Evolutionary conservation across 257 asterid species (phyloP).

Genomic region (Orobanche coerulescens): DNA sequence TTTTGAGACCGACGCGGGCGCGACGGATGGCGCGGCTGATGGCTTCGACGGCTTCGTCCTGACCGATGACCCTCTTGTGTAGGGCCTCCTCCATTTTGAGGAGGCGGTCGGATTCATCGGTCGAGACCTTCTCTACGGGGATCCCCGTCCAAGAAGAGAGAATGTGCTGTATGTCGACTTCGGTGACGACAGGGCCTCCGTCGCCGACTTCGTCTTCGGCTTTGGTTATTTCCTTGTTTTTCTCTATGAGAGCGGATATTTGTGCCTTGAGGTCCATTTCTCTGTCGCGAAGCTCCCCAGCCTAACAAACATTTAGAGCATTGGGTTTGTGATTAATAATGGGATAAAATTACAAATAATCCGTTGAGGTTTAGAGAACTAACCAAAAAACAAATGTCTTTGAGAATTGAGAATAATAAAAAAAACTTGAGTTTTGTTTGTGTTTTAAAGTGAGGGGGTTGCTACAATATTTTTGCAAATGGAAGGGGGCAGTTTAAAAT

Average conservation of each 20-base stretch:
- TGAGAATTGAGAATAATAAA: too few species aligned
- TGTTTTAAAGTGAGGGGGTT: too few species aligned
- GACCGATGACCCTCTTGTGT: slow-evolving; percentile 53
- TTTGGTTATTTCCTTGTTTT: slow-evolving; percentile 71
- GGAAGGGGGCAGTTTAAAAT: too few species aligned
- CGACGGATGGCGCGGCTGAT: slow-evolving; percentile 61
- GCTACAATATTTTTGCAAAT: too few species aligned
- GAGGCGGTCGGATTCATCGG: slow-evolving; percentile 77
- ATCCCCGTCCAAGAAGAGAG: slow-evolving; percentile 83
- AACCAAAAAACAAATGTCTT: too few species aligned
- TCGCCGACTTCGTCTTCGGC: slow-evolving; percentile 71
- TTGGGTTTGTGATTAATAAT: neutral
- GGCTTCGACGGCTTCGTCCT: slow-evolving; percentile 56
- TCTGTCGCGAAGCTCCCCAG: slow-evolving; percentile 71
- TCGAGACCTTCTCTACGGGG: slow-evolving; percentile 72
- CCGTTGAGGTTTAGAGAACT: too few species aligned
- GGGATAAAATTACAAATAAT: too few species aligned
- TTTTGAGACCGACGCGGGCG: slow-evolving; percentile 63
- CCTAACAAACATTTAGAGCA: slow-evolving; percentile 32
- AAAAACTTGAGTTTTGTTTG: too few species aligned
- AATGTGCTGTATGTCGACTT: slow-evolving; percentile 73
- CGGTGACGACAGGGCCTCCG: slow-evolving; percentile 61
- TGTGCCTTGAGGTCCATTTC: slow-evolving; percentile 84
- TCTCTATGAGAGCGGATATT: slow-evolving; percentile 57
- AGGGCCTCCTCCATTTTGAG: slow-evolving; percentile 85